Evolutionary conservation across 2,329 filamentous ascomycete genomes (phyloP).

Genomic region (Penicillium paneum): DNA sequence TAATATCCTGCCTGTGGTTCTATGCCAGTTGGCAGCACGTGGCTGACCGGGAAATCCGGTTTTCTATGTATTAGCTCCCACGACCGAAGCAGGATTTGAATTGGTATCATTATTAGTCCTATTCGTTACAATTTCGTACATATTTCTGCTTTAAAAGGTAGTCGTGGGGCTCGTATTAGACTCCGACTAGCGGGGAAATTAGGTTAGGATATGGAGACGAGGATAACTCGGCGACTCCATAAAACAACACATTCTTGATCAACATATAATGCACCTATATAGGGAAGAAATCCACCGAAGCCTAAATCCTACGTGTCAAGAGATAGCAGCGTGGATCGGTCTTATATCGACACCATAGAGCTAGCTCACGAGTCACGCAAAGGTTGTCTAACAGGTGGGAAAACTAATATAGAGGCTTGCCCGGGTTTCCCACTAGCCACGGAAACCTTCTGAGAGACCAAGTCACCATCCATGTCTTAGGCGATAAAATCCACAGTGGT

Average conservation of each 20-base stretch:
- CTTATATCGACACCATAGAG: conserved; percentile 9
- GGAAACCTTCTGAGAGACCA: conserved; percentile 19
- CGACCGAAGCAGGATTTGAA: background rate
- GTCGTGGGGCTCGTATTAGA: conserved; percentile 25
- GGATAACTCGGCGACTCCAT: conserved; percentile 22
- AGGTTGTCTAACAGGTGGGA: conserved; percentile 18
- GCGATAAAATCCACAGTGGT: conserved; percentile 22
- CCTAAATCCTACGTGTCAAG: conserved; percentile 28
- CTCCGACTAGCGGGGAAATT: conserved; percentile 21
- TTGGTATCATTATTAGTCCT: conserved; percentile 25
- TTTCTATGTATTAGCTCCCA: conserved; percentile 18
- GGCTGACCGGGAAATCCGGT: conserved; percentile 18
- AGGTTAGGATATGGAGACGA: conserved; percentile 20
- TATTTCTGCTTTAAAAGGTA: conserved; percentile 23
- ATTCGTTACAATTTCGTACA: conserved; percentile 27
- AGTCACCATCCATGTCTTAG: conserved; percentile 18
- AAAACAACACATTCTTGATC: background rate
- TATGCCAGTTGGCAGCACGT: too few species aligned
- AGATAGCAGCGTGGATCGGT: conserved; percentile 27
- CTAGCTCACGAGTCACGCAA: conserved; percentile 17
- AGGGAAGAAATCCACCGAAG: conserved; percentile 9
- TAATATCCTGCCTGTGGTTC: too few species aligned
- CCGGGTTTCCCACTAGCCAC: conserved; percentile 22
- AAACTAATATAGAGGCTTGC: conserved; percentile 24
- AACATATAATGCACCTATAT: background rate